A percentile compares a stretch with the other conserved stretches of the same genome.
Evolutionary conservation across 768 basidiomycete species (phyloP).

Genomic region (Phylloporus sp.): DNA sequence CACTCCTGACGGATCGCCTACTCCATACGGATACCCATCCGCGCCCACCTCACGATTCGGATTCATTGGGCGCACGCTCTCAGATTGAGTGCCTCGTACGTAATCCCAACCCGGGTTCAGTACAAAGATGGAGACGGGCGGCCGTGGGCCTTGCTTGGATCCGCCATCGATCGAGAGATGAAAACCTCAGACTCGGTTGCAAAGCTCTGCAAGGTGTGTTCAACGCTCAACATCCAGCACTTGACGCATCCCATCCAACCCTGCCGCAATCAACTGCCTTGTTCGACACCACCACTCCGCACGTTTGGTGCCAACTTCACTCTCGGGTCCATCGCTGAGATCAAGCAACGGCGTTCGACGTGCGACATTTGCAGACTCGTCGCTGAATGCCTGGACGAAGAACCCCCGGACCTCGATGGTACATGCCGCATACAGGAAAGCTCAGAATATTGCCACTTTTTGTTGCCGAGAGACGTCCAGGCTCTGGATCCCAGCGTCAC

Average conservation of each 20-base stretch:
- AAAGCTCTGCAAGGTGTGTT: conserved; percentile 6
- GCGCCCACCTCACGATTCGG: too few species aligned
- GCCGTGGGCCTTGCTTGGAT: too few species aligned
- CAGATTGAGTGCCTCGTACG: not conserved
- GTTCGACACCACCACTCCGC: conserved; percentile 1
- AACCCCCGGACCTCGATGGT: conserved; percentile 7
- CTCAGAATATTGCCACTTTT: conserved; percentile 5
- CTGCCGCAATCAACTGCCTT: not conserved
- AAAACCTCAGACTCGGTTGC: not conserved
- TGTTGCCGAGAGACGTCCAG: not conserved
- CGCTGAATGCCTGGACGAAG: conserved; percentile 8
- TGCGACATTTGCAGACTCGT: conserved; percentile 15
- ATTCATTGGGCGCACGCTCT: too few species aligned
- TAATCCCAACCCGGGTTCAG: not conserved
- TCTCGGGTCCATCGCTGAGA: conserved; percentile 13
- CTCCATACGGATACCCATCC: too few species aligned
- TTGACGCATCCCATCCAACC: not conserved
- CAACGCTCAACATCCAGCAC: conserved; percentile 1
- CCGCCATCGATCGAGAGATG: not conserved
- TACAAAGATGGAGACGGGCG: not conserved
- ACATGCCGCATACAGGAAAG: not conserved
- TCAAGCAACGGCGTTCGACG: conserved; percentile 8
- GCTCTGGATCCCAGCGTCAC: conserved; percentile 2
- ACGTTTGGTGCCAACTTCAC: not conserved
- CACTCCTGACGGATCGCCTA: too few species aligned